Evolutionary conservation across 768 basidiomycete species (phyloP).

Genomic region (Podaxis sp.): DNA sequence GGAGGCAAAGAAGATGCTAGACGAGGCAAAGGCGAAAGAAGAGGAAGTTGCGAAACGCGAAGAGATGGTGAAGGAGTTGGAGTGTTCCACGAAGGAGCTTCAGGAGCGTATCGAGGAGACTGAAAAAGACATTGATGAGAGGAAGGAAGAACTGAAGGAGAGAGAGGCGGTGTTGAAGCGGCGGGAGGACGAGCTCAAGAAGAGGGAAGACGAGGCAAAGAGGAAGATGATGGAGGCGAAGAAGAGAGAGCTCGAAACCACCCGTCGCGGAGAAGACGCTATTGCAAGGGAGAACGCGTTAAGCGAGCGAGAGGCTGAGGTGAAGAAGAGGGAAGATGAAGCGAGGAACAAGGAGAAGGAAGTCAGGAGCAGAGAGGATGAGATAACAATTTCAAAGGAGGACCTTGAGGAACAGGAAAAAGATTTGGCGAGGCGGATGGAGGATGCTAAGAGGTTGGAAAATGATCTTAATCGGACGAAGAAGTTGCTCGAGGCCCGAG

Average conservation of each 20-base stretch:
- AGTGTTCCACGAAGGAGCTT: constrained; percentile 6
- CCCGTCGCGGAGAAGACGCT: constrained; percentile 10
- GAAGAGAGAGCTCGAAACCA: constrained; percentile 13
- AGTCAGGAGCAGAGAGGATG: constrained; percentile 10
- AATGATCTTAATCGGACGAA: constrained; percentile 18
- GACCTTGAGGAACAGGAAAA: constrained; percentile 15
- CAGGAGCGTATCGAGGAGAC: neutral
- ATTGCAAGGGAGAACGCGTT: constrained; percentile 6
- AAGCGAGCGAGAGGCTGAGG: constrained; percentile 6
- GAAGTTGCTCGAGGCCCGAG: constrained; percentile 20
- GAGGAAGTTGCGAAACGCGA: constrained; percentile 6
- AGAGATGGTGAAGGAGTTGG: constrained; percentile 5
- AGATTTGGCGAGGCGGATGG: constrained; percentile 16
- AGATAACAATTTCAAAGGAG: constrained; percentile 14
- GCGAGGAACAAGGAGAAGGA: constrained; percentile 19
- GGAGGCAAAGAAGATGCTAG: constrained; percentile 2
- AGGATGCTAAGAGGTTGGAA: constrained; percentile 16
- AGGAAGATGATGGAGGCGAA: constrained; percentile 9
- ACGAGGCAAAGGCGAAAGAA: constrained; percentile 12
- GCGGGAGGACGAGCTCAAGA: constrained; percentile 13
- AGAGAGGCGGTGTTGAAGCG: neutral
- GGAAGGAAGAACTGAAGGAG: constrained; percentile 8
- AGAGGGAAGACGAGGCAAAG: constrained; percentile 12
- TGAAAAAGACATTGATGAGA: neutral
- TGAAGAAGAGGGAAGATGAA: constrained; percentile 15